These are phyloP conservation scores for Aegilops speltoides DNA, from an alignment of 176 grass and related monocot species.

Conservation along the genomic window DNA sequence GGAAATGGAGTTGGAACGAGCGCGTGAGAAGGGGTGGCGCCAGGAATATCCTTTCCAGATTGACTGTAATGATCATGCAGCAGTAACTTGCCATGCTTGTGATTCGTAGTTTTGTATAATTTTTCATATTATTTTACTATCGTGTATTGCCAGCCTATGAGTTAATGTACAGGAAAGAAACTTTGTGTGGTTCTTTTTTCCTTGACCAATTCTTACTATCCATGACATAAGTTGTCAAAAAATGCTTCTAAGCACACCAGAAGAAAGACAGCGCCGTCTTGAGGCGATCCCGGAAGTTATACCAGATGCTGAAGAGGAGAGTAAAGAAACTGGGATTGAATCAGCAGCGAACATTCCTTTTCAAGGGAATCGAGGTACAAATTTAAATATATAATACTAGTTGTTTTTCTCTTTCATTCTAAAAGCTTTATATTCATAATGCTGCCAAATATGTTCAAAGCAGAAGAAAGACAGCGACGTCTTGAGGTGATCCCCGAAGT, in stretches of 20 bases:
- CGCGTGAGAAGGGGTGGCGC: conserved; percentile 64
- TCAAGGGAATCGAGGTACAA: conserved; percentile 48
- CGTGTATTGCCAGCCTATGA: background rate
- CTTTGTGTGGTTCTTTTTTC: conserved; percentile 27
- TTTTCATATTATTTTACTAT: conserved; percentile 19
- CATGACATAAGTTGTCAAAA: conserved; percentile 47
- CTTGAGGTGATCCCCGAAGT: conserved; percentile 65
- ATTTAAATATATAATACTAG: background rate
- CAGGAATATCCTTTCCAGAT: conserved; percentile 76
- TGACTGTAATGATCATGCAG: conserved; percentile 32
- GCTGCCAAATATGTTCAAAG: conserved; percentile 8
- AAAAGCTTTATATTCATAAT: conserved; percentile 15
- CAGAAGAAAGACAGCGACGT: conserved; percentile 56
- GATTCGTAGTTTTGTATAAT: background rate
- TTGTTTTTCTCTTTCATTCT: conserved; percentile 20
- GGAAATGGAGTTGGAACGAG: conserved; percentile 48
- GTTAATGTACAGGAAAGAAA: background rate
- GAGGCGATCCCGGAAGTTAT: conserved; percentile 60
- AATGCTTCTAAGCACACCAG: conserved; percentile 52
- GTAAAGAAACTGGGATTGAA: conserved; percentile 31
- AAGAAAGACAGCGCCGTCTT: conserved; percentile 63
- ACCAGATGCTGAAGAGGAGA: conserved; percentile 50
- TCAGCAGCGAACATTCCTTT: conserved; percentile 9
- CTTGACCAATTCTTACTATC: conserved; percentile 73
- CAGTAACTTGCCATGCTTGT: background rate